Evolutionary conservation across 768 basidiomycete species (phyloP).

Genomic region (Clavaria fumosa): DNA sequence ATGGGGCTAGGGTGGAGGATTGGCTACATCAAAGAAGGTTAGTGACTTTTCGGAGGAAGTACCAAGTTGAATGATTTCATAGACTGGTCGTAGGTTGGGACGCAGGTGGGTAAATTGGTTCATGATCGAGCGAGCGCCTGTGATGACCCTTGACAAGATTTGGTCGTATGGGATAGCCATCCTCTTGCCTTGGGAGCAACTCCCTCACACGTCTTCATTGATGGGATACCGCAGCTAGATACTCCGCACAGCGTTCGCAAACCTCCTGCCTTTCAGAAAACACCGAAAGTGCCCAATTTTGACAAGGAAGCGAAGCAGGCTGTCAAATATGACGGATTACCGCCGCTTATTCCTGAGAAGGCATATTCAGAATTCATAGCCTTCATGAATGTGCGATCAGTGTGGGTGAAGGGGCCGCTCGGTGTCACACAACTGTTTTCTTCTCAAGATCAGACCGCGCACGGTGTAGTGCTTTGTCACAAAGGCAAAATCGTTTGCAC

Average conservation of each 20-base stretch:
- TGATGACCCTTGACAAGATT: conserved; percentile 26
- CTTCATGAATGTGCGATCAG: conserved; percentile 47
- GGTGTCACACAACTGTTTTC: conserved; percentile 17
- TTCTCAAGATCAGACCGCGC: conserved; percentile 4
- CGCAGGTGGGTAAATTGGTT: conserved; percentile 34
- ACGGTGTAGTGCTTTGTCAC: conserved; percentile 26
- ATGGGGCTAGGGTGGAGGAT: conserved; percentile 72
- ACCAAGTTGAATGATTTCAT: not conserved
- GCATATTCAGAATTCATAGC: conserved; percentile 22
- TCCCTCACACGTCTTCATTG: conserved; percentile 77
- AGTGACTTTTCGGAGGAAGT: conserved; percentile 6
- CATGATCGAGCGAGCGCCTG: not conserved
- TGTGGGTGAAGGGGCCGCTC: conserved; percentile 22
- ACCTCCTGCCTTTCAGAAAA: conserved; percentile 25
- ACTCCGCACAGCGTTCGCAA: conserved; percentile 36
- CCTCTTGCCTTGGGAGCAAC: conserved; percentile 79
- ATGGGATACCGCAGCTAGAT: conserved; percentile 66
- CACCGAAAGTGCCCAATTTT: conserved; percentile 53
- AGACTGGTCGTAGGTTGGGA: conserved; percentile 40
- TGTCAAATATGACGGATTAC: conserved; percentile 55
- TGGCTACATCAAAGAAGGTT: conserved; percentile 58
- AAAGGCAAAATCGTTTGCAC: conserved; percentile 39
- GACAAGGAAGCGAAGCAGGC: conserved; percentile 49
- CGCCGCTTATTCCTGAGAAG: conserved; percentile 40
- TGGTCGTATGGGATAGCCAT: conserved; percentile 76